Conservation (phyloP, 495 filamentous ascomycete species). For the Talaromyces nanjingensis region DNA sequence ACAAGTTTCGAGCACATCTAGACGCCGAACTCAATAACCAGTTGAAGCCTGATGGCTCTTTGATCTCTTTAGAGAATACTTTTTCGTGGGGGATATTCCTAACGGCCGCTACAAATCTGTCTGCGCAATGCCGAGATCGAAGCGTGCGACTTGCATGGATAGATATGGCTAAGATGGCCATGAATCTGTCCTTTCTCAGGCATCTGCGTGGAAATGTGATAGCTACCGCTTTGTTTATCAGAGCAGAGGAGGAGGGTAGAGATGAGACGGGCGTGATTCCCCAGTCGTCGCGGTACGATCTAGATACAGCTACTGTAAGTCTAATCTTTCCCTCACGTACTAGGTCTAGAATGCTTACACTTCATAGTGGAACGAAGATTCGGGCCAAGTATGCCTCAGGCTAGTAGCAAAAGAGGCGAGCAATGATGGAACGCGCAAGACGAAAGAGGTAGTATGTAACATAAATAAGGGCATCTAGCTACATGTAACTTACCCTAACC, state of each 20-base stretch:
- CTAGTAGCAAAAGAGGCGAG: neutral
- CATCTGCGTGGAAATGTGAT: neutral
- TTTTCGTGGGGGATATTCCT: neutral
- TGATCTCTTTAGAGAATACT: neutral
- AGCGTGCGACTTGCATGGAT: neutral
- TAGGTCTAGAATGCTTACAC: neutral
- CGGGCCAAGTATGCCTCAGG: neutral
- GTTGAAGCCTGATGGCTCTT: neutral
- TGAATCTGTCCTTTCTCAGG: neutral
- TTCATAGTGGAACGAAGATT: neutral
- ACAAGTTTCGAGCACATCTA: neutral
- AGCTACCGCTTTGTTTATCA: neutral
- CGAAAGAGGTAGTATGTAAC: neutral
- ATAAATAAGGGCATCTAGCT: neutral
- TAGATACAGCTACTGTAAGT: neutral
- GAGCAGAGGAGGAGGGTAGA: neutral
- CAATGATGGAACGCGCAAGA: neutral
- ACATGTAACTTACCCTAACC: neutral
- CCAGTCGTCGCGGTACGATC: neutral
- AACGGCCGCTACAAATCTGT: neutral
- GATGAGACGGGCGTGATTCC: neutral
- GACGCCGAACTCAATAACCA: neutral
- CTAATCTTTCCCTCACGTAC: too few relatives aligned
- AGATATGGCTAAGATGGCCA: neutral
- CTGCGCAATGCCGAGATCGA: neutral